Percentiles rank a stretch among this genome's conserved stretches.
These are phyloP conservation scores for Cocos nucifera DNA, from an alignment of 176 grass and related monocot species.

Conservation along the genomic window DNA sequence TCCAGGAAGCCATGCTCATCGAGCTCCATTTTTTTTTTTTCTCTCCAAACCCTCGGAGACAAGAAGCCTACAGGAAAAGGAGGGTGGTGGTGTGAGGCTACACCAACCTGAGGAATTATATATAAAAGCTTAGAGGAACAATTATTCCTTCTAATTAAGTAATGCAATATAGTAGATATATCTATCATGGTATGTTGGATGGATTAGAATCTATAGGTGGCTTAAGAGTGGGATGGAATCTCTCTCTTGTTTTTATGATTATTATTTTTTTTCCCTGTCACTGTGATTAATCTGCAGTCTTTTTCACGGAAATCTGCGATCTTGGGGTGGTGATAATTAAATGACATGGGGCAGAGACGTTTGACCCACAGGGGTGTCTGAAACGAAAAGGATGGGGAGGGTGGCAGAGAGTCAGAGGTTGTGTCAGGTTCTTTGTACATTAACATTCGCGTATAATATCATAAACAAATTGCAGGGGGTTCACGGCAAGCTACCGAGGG, in stretches of 20 bases:
- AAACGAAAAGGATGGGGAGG: slow-evolving; percentile 21
- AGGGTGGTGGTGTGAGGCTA: not conserved
- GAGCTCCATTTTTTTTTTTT: slow-evolving; percentile 43
- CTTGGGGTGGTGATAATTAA: not conserved
- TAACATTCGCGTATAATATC: not conserved
- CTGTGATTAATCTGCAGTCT: not conserved
- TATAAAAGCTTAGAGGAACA: slow-evolving; percentile 28
- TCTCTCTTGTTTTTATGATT: slow-evolving; percentile 4
- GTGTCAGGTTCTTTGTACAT: slow-evolving; percentile 33
- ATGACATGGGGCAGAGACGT: slow-evolving; percentile 19
- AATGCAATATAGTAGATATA: slow-evolving; percentile 10
- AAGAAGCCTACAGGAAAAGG: not conserved
- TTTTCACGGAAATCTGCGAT: slow-evolving; percentile 11
- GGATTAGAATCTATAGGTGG: slow-evolving; percentile 2
- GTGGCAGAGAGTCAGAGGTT: slow-evolving; percentile 3
- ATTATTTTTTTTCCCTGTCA: not conserved
- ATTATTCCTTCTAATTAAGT: slow-evolving; percentile 61
- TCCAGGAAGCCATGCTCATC: slow-evolving; percentile 90
- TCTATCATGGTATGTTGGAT: slow-evolving; percentile 10
- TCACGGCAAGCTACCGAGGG: too few species aligned
- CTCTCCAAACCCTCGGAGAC: not conserved
- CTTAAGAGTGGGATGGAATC: slow-evolving; percentile 20
- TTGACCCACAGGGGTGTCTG: slow-evolving; percentile 40
- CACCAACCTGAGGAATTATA: slow-evolving; percentile 25
- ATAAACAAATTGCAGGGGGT: too few species aligned